phyloP scores from a whole-genome alignment of 2,329 filamentous ascomycete species.

The Elsinoe australis region DNA sequence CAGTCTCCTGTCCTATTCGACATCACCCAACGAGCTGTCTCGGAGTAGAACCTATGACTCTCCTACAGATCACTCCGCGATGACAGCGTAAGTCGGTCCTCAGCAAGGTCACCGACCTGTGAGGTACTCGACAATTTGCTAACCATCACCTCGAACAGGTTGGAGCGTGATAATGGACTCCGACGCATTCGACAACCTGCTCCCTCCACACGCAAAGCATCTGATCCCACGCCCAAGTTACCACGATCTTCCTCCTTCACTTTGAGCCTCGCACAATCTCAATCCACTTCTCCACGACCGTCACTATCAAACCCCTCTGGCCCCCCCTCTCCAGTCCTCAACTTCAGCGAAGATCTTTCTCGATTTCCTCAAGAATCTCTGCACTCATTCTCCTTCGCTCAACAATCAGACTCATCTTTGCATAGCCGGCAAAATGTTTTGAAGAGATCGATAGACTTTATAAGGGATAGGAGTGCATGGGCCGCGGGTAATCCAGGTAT shows the following conservation, averaged over 20 bases:
- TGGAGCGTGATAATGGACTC: constrained; percentile 52
- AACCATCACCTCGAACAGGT: background rate
- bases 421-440: constrained; percentile 88
- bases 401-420: constrained; percentile 85
- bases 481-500: constrained; percentile 66
- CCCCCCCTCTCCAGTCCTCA: constrained; percentile 59
- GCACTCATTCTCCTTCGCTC: constrained; percentile 96
- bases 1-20: constrained; percentile 17
- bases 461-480: constrained; percentile 86
- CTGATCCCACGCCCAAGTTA: constrained; percentile 53
- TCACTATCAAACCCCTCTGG: constrained; percentile 52
- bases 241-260: constrained; percentile 71
- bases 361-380: constrained; percentile 92
- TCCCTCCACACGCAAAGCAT: constrained; percentile 39
- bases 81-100: constrained; percentile 14
- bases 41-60: constrained; percentile 17
- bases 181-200: constrained; percentile 88
- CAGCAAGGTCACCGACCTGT: background rate
- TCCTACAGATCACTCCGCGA: constrained; percentile 5
- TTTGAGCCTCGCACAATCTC: constrained; percentile 57
- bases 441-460: constrained; percentile 91
- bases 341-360: constrained; percentile 78
- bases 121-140: constrained; percentile 4
- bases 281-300: constrained; percentile 42
- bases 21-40: constrained; percentile 15